Evolutionary conservation across 345 rosid genomes (phyloP).

Genomic region (Bretschneidera sinensis): DNA sequence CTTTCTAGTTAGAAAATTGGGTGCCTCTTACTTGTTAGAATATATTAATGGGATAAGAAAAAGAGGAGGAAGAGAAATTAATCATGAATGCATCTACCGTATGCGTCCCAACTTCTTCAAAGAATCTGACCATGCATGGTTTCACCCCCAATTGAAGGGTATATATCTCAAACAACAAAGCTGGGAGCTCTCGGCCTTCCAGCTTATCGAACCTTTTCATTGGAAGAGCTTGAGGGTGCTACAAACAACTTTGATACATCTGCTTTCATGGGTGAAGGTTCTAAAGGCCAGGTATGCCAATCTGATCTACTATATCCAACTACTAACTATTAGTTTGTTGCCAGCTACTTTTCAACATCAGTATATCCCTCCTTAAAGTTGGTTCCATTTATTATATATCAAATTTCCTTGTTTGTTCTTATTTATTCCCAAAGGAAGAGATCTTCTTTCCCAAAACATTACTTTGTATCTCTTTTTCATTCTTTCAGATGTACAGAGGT

Average conservation of each 20-base stretch:
- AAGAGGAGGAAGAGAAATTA: not conserved
- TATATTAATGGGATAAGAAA: not conserved
- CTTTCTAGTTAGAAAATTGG: too few species aligned
- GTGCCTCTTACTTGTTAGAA: not conserved
- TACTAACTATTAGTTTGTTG: too few species aligned
- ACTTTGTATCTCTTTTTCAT: not conserved
- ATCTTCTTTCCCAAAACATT: not conserved
- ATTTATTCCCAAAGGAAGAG: not conserved
- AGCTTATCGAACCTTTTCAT: conserved; percentile 72
- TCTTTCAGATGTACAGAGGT: conserved; percentile 80
- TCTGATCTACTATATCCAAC: not conserved
- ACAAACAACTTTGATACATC: conserved; percentile 78
- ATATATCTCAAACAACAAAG: conserved; percentile 84
- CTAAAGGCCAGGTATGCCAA: conserved; percentile 68
- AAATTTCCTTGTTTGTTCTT: not conserved
- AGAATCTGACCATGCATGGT: conserved; percentile 6
- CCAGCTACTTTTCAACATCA: too few species aligned
- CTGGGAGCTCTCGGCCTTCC: conserved; percentile 86
- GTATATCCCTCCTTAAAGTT: too few species aligned
- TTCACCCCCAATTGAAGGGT: conserved; percentile 46
- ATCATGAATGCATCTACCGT: not conserved
- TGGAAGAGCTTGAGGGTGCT: conserved; percentile 85
- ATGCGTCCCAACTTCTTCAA: not conserved
- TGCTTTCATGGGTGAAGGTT: conserved; percentile 93
- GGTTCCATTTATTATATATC: too few species aligned